Conservation (phyloP, 164 flowering plant species). For the Santalum album region DNA sequence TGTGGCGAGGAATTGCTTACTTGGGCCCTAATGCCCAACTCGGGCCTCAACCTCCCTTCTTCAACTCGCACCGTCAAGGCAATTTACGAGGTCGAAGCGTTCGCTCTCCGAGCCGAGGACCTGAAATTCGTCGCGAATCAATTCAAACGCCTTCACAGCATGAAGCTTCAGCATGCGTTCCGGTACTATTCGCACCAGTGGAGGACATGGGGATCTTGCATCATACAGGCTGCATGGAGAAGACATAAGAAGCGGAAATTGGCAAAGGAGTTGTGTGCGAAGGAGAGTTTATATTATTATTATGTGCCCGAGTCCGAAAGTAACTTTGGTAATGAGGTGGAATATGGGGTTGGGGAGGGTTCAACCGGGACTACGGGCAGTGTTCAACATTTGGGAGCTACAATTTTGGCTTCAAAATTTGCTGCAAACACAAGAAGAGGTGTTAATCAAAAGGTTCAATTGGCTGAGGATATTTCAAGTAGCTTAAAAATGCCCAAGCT, state of each 20-base stretch:
- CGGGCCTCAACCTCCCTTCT: conserved; percentile 38
- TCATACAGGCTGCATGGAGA: conserved; percentile 45
- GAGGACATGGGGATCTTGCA: conserved; percentile 46
- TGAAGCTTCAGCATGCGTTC: conserved; percentile 48
- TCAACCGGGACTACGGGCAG: conserved; percentile 8
- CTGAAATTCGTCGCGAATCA: conserved; percentile 41
- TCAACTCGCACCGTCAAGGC: conserved; percentile 47
- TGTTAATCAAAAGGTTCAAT: conserved; percentile 13
- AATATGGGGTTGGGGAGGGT: too few species aligned
- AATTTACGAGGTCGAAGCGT: conserved; percentile 49
- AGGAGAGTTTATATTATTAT: conserved; percentile 18
- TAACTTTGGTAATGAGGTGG: conserved; percentile 8
- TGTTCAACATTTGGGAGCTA: conserved; percentile 23
- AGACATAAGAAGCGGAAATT: conserved; percentile 25
- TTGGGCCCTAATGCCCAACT: conserved; percentile 50
- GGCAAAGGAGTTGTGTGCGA: conserved; percentile 22
- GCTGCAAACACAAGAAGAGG: conserved; percentile 37
- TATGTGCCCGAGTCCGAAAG: not conserved
- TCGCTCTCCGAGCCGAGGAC: conserved; percentile 50
- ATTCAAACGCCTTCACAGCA: conserved; percentile 55
- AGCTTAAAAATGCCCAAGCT: conserved; percentile 45
- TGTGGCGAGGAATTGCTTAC: conserved; percentile 54
- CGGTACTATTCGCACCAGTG: conserved; percentile 58
- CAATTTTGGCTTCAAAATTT: conserved; percentile 40
- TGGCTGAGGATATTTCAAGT: conserved; percentile 13